phyloP scores from a whole-genome alignment of 371 early-diverging fungal genomes.

The Parasitella parasitica region DNA sequence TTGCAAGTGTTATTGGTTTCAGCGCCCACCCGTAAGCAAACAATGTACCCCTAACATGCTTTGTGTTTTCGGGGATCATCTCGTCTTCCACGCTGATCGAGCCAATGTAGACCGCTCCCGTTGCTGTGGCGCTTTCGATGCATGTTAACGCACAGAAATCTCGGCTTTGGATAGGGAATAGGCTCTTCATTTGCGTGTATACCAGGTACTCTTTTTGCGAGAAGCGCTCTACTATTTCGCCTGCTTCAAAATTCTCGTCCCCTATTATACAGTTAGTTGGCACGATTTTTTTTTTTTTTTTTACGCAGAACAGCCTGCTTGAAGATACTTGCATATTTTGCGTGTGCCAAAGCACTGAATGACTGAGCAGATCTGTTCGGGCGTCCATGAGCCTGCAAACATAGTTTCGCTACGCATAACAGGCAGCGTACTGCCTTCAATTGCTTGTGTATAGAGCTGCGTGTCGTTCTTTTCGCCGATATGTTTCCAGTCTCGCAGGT shows the following conservation, averaged over 20 bases:
- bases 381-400: slow-evolving; percentile 49
- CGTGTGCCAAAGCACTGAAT: slow-evolving; percentile 51
- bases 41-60: slow-evolving; percentile 46
- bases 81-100: slow-evolving; percentile 58
- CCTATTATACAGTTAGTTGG: too few relatives aligned
- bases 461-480: slow-evolving; percentile 40
- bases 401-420: slow-evolving; percentile 52
- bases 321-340: slow-evolving; percentile 37
- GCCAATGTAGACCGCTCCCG: slow-evolving; percentile 54
- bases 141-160: slow-evolving; percentile 51
- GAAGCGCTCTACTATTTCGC: slow-evolving; percentile 53
- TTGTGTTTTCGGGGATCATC: slow-evolving; percentile 41
- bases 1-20: slow-evolving; percentile 28
- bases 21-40: slow-evolving; percentile 60
- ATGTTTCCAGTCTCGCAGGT: slow-evolving; percentile 48
- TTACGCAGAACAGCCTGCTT: too few relatives aligned
- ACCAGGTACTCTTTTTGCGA: slow-evolving; percentile 55
- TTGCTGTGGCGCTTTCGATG: slow-evolving; percentile 54
- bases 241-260: slow-evolving; percentile 59
- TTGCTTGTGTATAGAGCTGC: slow-evolving; percentile 46
- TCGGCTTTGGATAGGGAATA: slow-evolving; percentile 53
- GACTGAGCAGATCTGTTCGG: slow-evolving; percentile 54
- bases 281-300: too few relatives aligned
- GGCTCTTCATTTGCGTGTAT: slow-evolving; percentile 46
- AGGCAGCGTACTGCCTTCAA: slow-evolving; percentile 45